Base-by-base conservation (phyloP, 2,329 filamentous ascomycete genomes). In the Aspergillus hiratsukae region DNA sequence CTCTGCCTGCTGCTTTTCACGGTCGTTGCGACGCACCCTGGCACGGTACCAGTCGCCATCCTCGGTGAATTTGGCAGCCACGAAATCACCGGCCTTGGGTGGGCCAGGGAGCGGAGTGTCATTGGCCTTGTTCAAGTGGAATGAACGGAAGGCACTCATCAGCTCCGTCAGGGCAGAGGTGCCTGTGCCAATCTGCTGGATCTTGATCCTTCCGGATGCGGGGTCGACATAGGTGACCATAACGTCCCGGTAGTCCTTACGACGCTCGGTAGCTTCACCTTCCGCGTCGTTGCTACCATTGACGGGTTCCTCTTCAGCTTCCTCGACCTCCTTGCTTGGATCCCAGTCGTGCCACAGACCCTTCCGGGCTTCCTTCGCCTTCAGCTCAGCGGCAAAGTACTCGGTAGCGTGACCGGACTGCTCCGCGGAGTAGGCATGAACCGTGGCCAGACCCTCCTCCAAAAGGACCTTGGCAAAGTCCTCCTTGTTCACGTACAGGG, bases 1-100 rank as follows among this genome's bases (percentile, higher is more conserved):
- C 75, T 99, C 94, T 25, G 91, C 88, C 66, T 89, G 86, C 82
- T 94, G 91, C 68, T 87, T 87, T 8, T 92, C 83, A 60, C 94
- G 91, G 77, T 99, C 94, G 75, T 97, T 97, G 71, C 92, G 87
- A 60, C 92, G 88, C 59, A 99, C 86, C 59, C 87, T 88, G 31
- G 90, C 94, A 59, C 94, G 90, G 79, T 99, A 99, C 93, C 93
- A 99, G 65, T 94, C 86, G 58, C 87, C 85, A 70, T 99, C 94
- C 52, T 87, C 87, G 6, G 87, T 88, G 80, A 97, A 99, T 72
- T 90, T 89, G 67, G 93, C 93, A 1, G 93, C 89, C 27, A 99
- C 93, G 58, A 88, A 87, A 63, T 97, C 92, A 61, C 94, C 94
- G 1, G 90, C 85, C 81, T 97, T 97, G 59, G 94, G 93, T 21